A percentile compares a stretch with the other conserved stretches of the same genome.
These are phyloP conservation scores for Botrytis cinerea DNA, from an alignment of 2,329 filamentous ascomycete species.

Conservation along the genomic window DNA sequence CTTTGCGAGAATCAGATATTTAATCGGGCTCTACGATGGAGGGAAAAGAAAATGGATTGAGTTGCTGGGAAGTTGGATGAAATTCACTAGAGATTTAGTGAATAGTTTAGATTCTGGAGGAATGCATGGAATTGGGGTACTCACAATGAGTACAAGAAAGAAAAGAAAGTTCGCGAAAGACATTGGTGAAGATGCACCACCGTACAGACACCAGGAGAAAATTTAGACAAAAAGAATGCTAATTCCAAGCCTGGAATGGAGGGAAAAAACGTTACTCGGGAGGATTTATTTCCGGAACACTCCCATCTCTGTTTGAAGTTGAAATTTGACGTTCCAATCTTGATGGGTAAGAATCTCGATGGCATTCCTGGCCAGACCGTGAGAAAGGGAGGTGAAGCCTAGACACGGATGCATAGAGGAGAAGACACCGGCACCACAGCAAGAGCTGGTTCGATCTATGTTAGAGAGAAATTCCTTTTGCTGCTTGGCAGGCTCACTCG, in stretches of 20 bases:
- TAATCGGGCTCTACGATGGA: not conserved
- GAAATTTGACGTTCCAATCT: not conserved
- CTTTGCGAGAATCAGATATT: not conserved
- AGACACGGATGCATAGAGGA: not conserved
- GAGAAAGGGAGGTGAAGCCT: not conserved
- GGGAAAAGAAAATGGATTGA: conserved; percentile 2
- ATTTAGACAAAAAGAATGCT: not conserved
- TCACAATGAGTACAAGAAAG: not conserved
- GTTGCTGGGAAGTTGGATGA: not conserved
- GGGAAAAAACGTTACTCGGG: not conserved
- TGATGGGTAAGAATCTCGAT: not conserved
- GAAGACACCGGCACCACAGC: not conserved
- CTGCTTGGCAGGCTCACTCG: not conserved
- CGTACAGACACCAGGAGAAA: not conserved
- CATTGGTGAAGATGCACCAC: not conserved
- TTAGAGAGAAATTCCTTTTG: not conserved
- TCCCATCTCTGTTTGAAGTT: not conserved
- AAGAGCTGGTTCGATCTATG: not conserved
- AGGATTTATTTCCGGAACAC: not conserved
- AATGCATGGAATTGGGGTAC: not conserved
- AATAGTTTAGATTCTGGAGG: not conserved
- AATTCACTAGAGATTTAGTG: not conserved
- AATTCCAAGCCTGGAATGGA: not conserved
- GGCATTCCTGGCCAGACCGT: not conserved
- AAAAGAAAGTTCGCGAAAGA: not conserved